phyloP scores from a whole-genome alignment of 805 yeast species.

The Geotrichum ghanense region DNA sequence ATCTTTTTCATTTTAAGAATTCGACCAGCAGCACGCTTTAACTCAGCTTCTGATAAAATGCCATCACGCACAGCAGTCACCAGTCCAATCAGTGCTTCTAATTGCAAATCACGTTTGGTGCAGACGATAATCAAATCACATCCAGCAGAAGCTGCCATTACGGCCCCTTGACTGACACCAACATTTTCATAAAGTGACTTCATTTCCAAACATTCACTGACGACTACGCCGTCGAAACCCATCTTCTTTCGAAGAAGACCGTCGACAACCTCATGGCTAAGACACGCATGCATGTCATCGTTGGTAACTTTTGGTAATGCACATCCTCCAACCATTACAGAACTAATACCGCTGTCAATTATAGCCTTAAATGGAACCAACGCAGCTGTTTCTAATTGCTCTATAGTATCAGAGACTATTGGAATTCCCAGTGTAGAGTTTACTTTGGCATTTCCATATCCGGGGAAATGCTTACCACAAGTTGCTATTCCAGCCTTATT shows the following conservation, averaged over 20 bases:
- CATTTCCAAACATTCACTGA: constrained; percentile 52
- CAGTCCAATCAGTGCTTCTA: constrained; percentile 40
- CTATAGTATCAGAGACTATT: constrained; percentile 43
- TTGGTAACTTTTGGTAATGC: constrained; percentile 51
- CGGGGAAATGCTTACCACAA: constrained; percentile 58
- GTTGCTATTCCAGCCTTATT: constrained; percentile 42
- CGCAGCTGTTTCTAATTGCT: constrained; percentile 39
- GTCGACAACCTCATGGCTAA: constrained; percentile 41
- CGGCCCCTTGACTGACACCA: constrained; percentile 57
- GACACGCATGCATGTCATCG: constrained; percentile 52
- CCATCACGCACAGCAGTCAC: constrained; percentile 28
- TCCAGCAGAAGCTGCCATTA: constrained; percentile 50
- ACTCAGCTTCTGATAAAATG: constrained; percentile 27
- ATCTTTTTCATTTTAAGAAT: constrained; percentile 33
- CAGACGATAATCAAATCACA: constrained; percentile 56
- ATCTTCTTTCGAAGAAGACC: constrained; percentile 40
- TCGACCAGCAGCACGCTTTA: constrained; percentile 31
- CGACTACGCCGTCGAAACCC: constrained; percentile 43
- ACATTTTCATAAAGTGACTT: constrained; percentile 52
- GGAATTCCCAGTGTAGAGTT: constrained; percentile 48
- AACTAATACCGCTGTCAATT: constrained; percentile 38
- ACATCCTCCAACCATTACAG: constrained; percentile 51
- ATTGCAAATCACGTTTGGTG: constrained; percentile 41
- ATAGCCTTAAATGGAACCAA: constrained; percentile 40
- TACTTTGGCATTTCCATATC: constrained; percentile 50